Conservation (phyloP, 148 eudicot genomes). For the Chenopodium formosanum region DNA sequence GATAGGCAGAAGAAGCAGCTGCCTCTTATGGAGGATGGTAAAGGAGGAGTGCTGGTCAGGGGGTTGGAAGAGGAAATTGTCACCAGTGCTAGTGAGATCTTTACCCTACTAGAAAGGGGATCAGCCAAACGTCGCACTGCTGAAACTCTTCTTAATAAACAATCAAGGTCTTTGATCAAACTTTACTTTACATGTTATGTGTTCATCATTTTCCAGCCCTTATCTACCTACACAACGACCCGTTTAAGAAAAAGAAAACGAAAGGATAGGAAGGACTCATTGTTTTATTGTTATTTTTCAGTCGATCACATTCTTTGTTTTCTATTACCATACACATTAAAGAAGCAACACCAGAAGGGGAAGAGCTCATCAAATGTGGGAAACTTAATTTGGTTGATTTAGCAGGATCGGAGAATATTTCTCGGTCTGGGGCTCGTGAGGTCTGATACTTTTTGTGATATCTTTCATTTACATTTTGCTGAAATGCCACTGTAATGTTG, state of each 20-base stretch:
- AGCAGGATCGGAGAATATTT: constrained; percentile 95
- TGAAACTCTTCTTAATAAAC: constrained; percentile 85
- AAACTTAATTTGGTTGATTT: constrained; percentile 89
- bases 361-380: constrained; percentile 96
- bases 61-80: constrained; percentile 96
- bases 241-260: not conserved
- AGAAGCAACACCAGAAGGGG: constrained; percentile 96
- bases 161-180: constrained; percentile 58
- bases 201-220: not conserved
- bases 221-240: not conserved
- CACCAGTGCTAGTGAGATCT: constrained; percentile 82
- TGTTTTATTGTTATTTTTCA: constrained; percentile 29
- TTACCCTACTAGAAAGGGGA: constrained; percentile 89
- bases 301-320: constrained; percentile 92
- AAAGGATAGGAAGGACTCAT: not conserved
- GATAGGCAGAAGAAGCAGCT: constrained; percentile 84
- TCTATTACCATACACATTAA: constrained; percentile 93
- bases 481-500: not conserved
- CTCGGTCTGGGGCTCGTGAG: constrained; percentile 97
- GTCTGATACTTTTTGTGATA: constrained; percentile 27
- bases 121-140: constrained; percentile 97
- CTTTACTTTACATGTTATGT: not conserved
- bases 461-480: not conserved
- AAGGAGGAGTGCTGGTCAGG: constrained; percentile 92
- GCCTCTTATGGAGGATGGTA: constrained; percentile 95